phyloP scores from a whole-genome alignment of 202 grass and related monocot genomes.

The Miscanthus sacchariflorus region DNA sequence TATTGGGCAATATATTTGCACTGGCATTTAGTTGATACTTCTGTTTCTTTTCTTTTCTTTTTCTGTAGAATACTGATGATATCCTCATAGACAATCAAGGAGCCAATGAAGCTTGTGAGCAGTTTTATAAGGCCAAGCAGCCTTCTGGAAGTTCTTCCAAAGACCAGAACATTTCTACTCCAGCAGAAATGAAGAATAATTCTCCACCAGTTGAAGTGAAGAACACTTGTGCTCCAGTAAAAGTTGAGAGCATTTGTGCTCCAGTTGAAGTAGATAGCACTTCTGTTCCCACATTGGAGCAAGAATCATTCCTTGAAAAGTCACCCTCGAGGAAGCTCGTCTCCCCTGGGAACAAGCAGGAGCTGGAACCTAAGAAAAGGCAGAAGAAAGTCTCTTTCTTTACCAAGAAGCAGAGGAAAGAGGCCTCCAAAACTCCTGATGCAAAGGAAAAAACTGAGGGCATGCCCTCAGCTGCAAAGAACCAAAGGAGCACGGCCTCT shows the following conservation, averaged over 20 bases:
- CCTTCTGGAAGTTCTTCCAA: conserved; percentile 28
- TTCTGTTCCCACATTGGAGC: conserved; percentile 5
- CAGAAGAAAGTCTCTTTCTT: conserved; percentile 8
- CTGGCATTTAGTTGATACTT: conserved; percentile 34
- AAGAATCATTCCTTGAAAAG: conserved; percentile 42
- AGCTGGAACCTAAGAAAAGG: conserved; percentile 25
- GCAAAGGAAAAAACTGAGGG: conserved; percentile 32
- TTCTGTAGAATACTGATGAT: conserved; percentile 53
- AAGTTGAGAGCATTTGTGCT: conserved; percentile 3
- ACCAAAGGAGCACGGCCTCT: conserved; percentile 3
- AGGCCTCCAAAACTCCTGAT: conserved; percentile 4
- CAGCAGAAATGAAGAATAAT: conserved; percentile 25
- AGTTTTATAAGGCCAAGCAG: conserved; percentile 40
- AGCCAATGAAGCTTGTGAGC: conserved; percentile 45
- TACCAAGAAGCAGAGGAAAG: conserved; percentile 38
- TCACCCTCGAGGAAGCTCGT: conserved; percentile 28
- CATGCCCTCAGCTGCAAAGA: not conserved
- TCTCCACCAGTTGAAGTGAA: not conserved
- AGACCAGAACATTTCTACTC: conserved; percentile 26
- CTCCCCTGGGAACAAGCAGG: conserved; percentile 43
- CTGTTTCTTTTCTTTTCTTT: conserved; percentile 3
- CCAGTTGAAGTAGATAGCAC: not conserved
- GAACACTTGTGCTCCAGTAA: not conserved
- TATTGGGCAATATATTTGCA: conserved; percentile 23
- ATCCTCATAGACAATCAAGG: conserved; percentile 62